Evolutionary conservation across 2,329 filamentous ascomycete genomes (phyloP).

Genomic region (Pezicula rhizophila): DNA sequence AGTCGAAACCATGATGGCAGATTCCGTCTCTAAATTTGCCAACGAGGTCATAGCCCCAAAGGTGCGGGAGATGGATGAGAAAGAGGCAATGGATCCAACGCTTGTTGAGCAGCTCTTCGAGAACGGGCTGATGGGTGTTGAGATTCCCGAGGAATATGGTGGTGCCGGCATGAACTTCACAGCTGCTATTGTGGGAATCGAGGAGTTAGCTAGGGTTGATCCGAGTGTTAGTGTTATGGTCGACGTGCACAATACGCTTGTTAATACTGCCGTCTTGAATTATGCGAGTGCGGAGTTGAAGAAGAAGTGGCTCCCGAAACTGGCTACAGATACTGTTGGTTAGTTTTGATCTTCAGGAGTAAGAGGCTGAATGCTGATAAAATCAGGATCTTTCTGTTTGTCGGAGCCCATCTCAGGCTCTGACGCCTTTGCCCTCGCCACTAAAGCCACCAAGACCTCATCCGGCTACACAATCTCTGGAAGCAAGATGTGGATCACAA

Average conservation of each 20-base stretch:
- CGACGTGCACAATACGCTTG: slow-evolving; percentile 96
- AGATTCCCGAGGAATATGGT: slow-evolving; percentile 95
- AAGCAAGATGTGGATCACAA: slow-evolving; percentile 99
- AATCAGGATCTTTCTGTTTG: slow-evolving; percentile 72
- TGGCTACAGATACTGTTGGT: slow-evolving; percentile 82
- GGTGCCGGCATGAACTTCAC: slow-evolving; percentile 99
- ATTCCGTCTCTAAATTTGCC: slow-evolving; percentile 86
- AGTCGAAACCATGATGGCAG: slow-evolving; percentile 81
- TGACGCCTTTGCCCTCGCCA: slow-evolving; percentile 91
- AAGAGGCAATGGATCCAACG: slow-evolving; percentile 82
- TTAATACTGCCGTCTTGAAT: slow-evolving; percentile 88
- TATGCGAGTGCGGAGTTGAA: slow-evolving; percentile 72
- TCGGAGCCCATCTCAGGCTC: slow-evolving; percentile 90
- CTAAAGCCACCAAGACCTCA: slow-evolving; percentile 77
- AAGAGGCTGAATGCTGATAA: slow-evolving; percentile 5
- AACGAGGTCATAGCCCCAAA: slow-evolving; percentile 83
- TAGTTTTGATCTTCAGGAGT: slow-evolving; percentile 1
- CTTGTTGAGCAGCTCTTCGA: slow-evolving; percentile 93
- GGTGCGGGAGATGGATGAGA: slow-evolving; percentile 96
- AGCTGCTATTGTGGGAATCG: slow-evolving; percentile 88
- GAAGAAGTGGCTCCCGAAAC: slow-evolving; percentile 80
- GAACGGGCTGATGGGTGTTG: slow-evolving; percentile 93
- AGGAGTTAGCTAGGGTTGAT: slow-evolving; percentile 90
- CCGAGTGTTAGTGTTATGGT: slow-evolving; percentile 92
- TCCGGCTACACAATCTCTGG: slow-evolving; percentile 83